A percentile compares a stretch with the other conserved stretches of the same genome.
Conservation (phyloP, 768 basidiomycete species). For the Udeniomyces megalosporus region DNA sequence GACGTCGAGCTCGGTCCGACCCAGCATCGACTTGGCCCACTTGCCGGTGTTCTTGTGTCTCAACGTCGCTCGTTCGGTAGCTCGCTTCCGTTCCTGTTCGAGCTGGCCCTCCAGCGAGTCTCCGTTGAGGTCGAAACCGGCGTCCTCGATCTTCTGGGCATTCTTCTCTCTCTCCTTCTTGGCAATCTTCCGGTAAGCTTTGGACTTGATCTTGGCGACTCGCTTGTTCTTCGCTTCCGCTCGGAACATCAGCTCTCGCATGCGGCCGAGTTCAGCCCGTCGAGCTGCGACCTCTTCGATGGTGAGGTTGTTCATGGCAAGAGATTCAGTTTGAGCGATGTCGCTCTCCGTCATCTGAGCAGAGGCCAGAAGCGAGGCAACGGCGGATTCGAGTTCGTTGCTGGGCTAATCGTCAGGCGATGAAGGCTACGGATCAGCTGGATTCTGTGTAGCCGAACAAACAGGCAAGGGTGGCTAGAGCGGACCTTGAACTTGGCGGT, state of each 20-base stretch:
- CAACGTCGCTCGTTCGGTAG: slow-evolving; percentile 75
- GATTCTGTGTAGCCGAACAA: background rate
- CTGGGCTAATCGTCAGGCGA: slow-evolving; percentile 42
- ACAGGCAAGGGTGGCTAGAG: background rate
- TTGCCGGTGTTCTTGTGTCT: slow-evolving; percentile 75
- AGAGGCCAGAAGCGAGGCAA: slow-evolving; percentile 60
- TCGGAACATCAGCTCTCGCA: slow-evolving; percentile 85
- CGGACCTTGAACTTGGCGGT: slow-evolving; percentile 78
- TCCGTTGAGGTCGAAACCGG: slow-evolving; percentile 39
- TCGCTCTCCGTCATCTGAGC: slow-evolving; percentile 73
- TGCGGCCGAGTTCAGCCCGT: slow-evolving; percentile 62
- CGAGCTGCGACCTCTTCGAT: slow-evolving; percentile 74
- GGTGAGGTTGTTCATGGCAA: slow-evolving; percentile 62
- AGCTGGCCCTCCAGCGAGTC: slow-evolving; percentile 40
- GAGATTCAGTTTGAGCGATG: slow-evolving; percentile 60
- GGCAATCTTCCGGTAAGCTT: slow-evolving; percentile 70
- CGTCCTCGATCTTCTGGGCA: slow-evolving; percentile 31
- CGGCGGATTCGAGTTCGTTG: slow-evolving; percentile 66
- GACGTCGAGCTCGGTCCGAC: slow-evolving; percentile 39
- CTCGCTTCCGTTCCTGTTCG: slow-evolving; percentile 61
- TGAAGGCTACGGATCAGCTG: background rate
- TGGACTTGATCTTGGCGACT: slow-evolving; percentile 88
- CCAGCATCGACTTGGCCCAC: slow-evolving; percentile 64
- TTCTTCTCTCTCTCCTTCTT: slow-evolving; percentile 59
- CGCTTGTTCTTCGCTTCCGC: slow-evolving; percentile 81